phyloP scores from a whole-genome alignment of 768 basidiomycete species.

The Mycena albidolilacea region DNA sequence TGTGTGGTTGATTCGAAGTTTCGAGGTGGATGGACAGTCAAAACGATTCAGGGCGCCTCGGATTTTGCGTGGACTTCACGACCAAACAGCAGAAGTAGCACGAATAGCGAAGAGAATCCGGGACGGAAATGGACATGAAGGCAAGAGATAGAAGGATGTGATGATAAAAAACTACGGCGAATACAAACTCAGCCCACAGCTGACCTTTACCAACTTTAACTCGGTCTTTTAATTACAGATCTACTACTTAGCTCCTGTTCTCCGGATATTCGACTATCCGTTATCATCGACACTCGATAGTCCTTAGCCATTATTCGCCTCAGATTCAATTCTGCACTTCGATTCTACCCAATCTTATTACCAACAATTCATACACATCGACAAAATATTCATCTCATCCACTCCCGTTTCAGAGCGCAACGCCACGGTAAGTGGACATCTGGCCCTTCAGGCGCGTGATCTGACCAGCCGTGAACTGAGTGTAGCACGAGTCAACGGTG shows the following conservation, averaged over 20 bases:
- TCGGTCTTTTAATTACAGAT: too few relatives aligned
- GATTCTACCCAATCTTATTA: too few relatives aligned
- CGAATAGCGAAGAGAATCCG: background rate
- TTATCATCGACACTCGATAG: too few relatives aligned
- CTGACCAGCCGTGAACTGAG: constrained; percentile 55
- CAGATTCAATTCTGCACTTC: too few relatives aligned
- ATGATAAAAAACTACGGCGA: background rate
- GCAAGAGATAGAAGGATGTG: too few relatives aligned
- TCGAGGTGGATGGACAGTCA: background rate
- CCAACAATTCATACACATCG: too few relatives aligned
- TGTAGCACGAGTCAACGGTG: constrained; percentile 56
- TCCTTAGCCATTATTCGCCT: too few relatives aligned
- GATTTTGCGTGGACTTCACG: background rate
- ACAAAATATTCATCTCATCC: background rate
- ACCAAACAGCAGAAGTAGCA: too few relatives aligned
- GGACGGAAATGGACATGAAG: background rate
- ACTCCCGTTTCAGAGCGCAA: constrained; percentile 24
- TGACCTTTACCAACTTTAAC: background rate
- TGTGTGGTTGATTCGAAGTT: background rate
- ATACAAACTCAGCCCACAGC: background rate
- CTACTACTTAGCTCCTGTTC: too few relatives aligned
- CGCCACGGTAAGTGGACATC: constrained; percentile 51
- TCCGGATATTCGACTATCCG: background rate
- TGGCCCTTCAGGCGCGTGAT: constrained; percentile 50
- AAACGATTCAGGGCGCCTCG: background rate